phyloP scores from a whole-genome alignment of 1,284 basidiomycete genomes.

The Cutaneotrichosporon sp. region DNA sequence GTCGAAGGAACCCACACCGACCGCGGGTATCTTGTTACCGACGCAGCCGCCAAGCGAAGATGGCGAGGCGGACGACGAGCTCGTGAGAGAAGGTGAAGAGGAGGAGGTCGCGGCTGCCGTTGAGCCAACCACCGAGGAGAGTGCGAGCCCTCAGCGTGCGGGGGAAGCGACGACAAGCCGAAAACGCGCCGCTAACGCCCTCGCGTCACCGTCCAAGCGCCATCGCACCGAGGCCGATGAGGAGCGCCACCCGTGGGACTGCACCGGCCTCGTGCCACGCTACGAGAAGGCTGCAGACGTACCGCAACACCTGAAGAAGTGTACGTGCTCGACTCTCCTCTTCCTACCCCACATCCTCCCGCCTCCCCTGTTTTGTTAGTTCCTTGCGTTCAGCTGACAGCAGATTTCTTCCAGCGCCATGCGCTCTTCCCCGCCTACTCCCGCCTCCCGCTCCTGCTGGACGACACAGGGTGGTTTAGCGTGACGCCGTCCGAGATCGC shows the following conservation, averaged over 20 bases:
- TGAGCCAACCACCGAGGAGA: not conserved
- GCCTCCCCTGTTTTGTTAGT: too few relatives aligned
- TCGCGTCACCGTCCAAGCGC: slow-evolving; percentile 11
- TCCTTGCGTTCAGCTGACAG: too few relatives aligned
- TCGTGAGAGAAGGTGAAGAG: slow-evolving; percentile 13
- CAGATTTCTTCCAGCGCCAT: slow-evolving; percentile 82
- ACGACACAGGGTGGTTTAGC: slow-evolving; percentile 88
- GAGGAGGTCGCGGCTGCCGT: not conserved
- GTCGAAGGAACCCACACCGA: not conserved
- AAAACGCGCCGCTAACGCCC: not conserved
- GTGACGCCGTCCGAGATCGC: slow-evolving; percentile 94
- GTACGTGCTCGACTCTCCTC: slow-evolving; percentile 61
- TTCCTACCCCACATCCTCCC: not conserved
- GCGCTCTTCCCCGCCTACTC: slow-evolving; percentile 80
- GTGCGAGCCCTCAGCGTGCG: too few relatives aligned
- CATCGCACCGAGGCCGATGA: slow-evolving; percentile 17
- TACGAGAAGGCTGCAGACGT: slow-evolving; percentile 67
- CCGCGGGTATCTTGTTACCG: slow-evolving; percentile 17
- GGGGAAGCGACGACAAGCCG: not conserved
- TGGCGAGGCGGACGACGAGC: slow-evolving; percentile 11
- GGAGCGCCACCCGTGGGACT: slow-evolving; percentile 58
- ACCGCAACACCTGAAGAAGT: slow-evolving; percentile 75
- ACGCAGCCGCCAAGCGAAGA: slow-evolving; percentile 26
- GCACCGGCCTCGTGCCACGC: slow-evolving; percentile 67
- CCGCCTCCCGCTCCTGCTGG: slow-evolving; percentile 56